These are phyloP conservation scores for maize (Zea mays) DNA, from an alignment of 176 grass and related monocot genomes.

Conservation along the genomic window Zm-B73-REFERENCE-NAM-5.0 NC_050103.1:71412501-71413000, in stretches of 20 bases:
- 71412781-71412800: slow-evolving; percentile 22
- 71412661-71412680: not conserved
- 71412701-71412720: slow-evolving; percentile 1
- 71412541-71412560: slow-evolving; percentile 56
- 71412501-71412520: slow-evolving; percentile 53
- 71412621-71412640: slow-evolving; percentile 33
- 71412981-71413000: too few relatives aligned
- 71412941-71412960: not conserved
- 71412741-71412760: slow-evolving; percentile 1
- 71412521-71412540: slow-evolving; percentile 50
- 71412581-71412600: slow-evolving; percentile 72
- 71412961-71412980: too few relatives aligned
- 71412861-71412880: not conserved
- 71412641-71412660: not conserved
- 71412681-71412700: not conserved
- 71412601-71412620: slow-evolving; percentile 71
- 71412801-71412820: not conserved
- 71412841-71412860: not conserved
- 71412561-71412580: slow-evolving; percentile 66
- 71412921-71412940: not conserved
- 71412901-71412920: not conserved
- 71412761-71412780: slow-evolving; percentile 22
- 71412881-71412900: not conserved
- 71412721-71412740: not conserved
- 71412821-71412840: not conserved